Evolutionary conservation across 768 basidiomycete genomes (phyloP).

Genomic region (Polyporus arcularius): DNA sequence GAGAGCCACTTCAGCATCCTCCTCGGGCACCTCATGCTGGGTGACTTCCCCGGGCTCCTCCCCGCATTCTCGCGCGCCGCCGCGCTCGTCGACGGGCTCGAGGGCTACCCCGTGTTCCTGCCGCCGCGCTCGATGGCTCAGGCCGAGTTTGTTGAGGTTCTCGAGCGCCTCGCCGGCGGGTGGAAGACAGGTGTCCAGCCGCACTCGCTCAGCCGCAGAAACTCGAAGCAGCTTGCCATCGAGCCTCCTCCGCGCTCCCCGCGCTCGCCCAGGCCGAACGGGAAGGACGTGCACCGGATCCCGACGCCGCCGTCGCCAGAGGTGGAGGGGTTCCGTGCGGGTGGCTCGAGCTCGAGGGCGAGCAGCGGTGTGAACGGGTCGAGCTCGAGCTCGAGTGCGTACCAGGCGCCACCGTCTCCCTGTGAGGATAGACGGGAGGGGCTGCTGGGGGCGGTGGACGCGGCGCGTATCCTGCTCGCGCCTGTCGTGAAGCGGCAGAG

Average conservation of each 20-base stretch:
- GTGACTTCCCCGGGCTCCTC: conserved; percentile 65
- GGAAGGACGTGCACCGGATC: conserved; percentile 25
- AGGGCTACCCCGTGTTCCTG: conserved; percentile 87
- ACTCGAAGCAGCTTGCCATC: conserved; percentile 46
- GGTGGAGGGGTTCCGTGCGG: conserved; percentile 29
- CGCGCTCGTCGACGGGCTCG: conserved; percentile 73
- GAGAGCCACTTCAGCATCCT: conserved; percentile 85
- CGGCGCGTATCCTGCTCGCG: conserved; percentile 69
- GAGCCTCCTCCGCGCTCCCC: conserved; percentile 36
- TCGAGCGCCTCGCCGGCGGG: conserved; percentile 77
- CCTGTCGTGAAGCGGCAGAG: conserved; percentile 68
- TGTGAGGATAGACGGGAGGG: conserved; percentile 33
- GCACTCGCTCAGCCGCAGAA: conserved; percentile 45
- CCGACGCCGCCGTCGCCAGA: conserved; percentile 24
- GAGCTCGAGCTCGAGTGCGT: conserved; percentile 18
- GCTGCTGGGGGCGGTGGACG: conserved; percentile 61
- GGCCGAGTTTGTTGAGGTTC: conserved; percentile 83
- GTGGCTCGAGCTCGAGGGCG: conserved; percentile 26
- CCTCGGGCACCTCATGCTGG: conserved; percentile 74
- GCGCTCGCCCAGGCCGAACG: conserved; percentile 23
- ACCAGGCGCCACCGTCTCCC: conserved; percentile 10
- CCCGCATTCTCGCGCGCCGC: conserved; percentile 68
- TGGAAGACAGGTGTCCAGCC: conserved; percentile 71
- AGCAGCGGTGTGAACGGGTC: conserved; percentile 15
- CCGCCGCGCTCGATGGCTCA: conserved; percentile 89